Evolutionary conservation across 768 basidiomycete genomes (phyloP), one percentile per base, ranked within the genome.

Genomic region (Suillus alpinus): DNA sequence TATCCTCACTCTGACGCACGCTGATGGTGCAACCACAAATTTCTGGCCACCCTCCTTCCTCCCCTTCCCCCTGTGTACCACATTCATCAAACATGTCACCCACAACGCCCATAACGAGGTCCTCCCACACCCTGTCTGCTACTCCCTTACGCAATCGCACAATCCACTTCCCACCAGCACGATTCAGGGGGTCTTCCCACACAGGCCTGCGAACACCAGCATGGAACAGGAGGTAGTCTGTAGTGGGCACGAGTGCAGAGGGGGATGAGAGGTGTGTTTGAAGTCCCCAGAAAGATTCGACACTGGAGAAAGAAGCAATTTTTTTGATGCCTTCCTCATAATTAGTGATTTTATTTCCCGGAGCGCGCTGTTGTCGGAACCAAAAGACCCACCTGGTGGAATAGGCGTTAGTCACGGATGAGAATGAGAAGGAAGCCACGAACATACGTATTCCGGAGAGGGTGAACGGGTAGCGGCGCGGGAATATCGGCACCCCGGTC

Each of bases 241-340:
- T 96, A 3, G 94, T 96, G 6, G 95, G 90, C 12, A 86, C 81
- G 29, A 98, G 82, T 13, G 83, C 81, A 1, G 92, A 94, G 1
- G 95, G 94, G 0, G 92, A 86, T 6, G 88, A 81, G 31, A 98
- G 83, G 73, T 98, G 96, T 4, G 95, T 94, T 81, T 92, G 91
- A 61, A 98, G 78, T 26, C 94, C 89, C 89, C 95, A 96, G 75
- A 95, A 97, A 40, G 94, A 95, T 77, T 98, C 96, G 57, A 94
- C 91, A 89, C 93, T 95, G 65, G 90, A 87, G 71, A 95, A 96
- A 5, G 91, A 86, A 6, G 94, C 86, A 51, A 98, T 87, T 74
- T 89, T 90, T 77, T 94, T 94, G 69, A 98, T 96, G 32, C 94
- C 94, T 69, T 96, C 94, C 69, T 97, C 95, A 70, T 98, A 97